Evolutionary conservation across 164 flowering plant genomes (phyloP).

Genomic region (Litsea cubeba): DNA sequence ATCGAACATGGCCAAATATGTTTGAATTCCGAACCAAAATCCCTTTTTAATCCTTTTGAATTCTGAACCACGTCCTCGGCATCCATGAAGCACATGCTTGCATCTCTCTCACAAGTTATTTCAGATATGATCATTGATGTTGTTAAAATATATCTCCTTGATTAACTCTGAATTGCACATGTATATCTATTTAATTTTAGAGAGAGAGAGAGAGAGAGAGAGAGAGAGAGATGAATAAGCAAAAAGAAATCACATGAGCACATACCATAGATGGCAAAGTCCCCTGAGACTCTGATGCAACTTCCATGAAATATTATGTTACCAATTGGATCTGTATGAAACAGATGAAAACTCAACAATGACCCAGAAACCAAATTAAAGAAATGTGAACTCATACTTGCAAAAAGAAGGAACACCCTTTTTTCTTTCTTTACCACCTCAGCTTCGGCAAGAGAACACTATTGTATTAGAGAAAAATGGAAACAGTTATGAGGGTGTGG

Average conservation of each 20-base stretch:
- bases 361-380: not conserved
- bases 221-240: not conserved
- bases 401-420: not conserved
- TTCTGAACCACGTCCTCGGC: too few relatives aligned
- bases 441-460: not conserved
- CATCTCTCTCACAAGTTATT: too few relatives aligned
- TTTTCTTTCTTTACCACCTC: not conserved
- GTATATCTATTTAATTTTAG: not conserved
- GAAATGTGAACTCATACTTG: not conserved
- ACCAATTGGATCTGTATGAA: not conserved
- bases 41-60: too few relatives aligned
- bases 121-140: not conserved
- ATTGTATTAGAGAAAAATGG: not conserved
- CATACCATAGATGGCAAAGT: slow-evolving; percentile 1
- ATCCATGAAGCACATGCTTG: too few relatives aligned
- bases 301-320: slow-evolving; percentile 1
- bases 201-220: not conserved
- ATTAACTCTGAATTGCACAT: not conserved
- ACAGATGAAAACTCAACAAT: not conserved
- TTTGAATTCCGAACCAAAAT: not conserved
- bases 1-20: not conserved
- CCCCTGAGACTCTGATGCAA: not conserved
- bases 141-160: not conserved
- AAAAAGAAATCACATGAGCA: not conserved
- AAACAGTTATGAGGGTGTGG: not conserved